phyloP scores from a whole-genome alignment of 2,329 filamentous ascomycete species.

The Cercospora zeae-maydis region DNA sequence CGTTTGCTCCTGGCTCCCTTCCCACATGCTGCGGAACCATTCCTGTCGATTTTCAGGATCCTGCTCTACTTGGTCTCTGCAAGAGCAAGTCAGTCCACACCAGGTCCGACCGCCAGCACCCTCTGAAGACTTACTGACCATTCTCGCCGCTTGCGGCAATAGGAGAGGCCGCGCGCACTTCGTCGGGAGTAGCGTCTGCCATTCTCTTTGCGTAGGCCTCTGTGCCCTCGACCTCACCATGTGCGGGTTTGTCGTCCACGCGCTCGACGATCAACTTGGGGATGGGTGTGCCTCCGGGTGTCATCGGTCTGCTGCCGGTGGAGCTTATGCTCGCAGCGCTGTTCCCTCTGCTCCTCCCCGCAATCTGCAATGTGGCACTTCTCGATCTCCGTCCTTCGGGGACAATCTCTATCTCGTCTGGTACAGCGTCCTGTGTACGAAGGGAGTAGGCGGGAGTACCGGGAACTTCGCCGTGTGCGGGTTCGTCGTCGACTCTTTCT shows the following conservation, averaged over 20 bases:
- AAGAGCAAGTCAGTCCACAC: constrained; percentile 12
- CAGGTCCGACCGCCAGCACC: not conserved
- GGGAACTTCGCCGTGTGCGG: constrained; percentile 59
- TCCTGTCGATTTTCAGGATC: constrained; percentile 31
- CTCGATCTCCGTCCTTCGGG: constrained; percentile 42
- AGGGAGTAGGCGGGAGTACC: constrained; percentile 59
- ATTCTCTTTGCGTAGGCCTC: constrained; percentile 54
- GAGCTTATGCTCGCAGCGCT: constrained; percentile 39
- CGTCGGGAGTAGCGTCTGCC: constrained; percentile 58
- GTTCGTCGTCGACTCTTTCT: constrained; percentile 58
- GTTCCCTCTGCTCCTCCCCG: constrained; percentile 30
- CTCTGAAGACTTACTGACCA: constrained; percentile 53
- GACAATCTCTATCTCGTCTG: constrained; percentile 61
- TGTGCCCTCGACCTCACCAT: constrained; percentile 62
- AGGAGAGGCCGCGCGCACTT: constrained; percentile 50
- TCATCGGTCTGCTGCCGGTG: constrained; percentile 42
- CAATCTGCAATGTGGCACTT: constrained; percentile 36
- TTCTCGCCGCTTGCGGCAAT: constrained; percentile 49
- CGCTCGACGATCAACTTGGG: constrained; percentile 61
- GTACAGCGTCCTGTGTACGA: constrained; percentile 57
- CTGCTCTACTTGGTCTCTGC: constrained; percentile 36
- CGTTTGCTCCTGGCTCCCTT: constrained; percentile 23
- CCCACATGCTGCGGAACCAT: constrained; percentile 36
- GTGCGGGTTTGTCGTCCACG: constrained; percentile 54
- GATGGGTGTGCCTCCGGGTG: constrained; percentile 52